A percentile compares a stretch with the other conserved stretches of the same genome.
These are phyloP conservation scores for Akanthomyces lecanii DNA, from an alignment of 2,329 filamentous ascomycete genomes.

Conservation along the genomic window DNA sequence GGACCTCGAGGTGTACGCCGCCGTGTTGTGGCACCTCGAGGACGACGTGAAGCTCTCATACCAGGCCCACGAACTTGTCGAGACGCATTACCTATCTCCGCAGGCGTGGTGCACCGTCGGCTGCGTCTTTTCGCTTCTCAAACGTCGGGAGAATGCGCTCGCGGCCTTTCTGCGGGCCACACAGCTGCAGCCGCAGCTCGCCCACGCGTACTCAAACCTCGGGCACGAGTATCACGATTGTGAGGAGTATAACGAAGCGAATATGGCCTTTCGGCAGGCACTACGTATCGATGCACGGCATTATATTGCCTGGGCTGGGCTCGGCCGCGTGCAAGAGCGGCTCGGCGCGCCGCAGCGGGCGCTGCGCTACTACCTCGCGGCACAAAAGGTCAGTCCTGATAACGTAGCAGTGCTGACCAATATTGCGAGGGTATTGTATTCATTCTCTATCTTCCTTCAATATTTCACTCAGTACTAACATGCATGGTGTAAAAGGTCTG, in stretches of 20 bases:
- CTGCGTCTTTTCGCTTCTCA: background rate
- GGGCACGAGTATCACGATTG: background rate
- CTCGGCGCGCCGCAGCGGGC: background rate
- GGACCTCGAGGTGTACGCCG: background rate
- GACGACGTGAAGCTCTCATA: background rate
- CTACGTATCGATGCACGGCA: background rate
- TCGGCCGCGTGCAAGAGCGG: background rate
- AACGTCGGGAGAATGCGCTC: background rate
- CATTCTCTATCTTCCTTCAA: no score
- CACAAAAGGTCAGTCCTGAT: background rate
- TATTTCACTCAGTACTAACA: background rate
- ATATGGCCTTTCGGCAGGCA: background rate
- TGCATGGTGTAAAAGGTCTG: background rate
- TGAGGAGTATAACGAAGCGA: background rate
- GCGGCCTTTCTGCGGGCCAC: background rate
- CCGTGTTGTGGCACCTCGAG: background rate
- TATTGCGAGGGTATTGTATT: background rate
- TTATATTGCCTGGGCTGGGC: background rate
- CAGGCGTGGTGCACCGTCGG: slow-evolving; percentile 1
- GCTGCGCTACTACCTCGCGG: background rate
- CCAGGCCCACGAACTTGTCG: background rate
- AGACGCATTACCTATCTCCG: background rate
- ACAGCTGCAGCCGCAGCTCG: background rate
- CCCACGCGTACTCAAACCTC: background rate
- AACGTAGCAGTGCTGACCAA: background rate